These are phyloP conservation scores for Ambrosiella xylebori DNA, from an alignment of 2,329 filamentous ascomycete species.

Conservation along the genomic window DNA sequence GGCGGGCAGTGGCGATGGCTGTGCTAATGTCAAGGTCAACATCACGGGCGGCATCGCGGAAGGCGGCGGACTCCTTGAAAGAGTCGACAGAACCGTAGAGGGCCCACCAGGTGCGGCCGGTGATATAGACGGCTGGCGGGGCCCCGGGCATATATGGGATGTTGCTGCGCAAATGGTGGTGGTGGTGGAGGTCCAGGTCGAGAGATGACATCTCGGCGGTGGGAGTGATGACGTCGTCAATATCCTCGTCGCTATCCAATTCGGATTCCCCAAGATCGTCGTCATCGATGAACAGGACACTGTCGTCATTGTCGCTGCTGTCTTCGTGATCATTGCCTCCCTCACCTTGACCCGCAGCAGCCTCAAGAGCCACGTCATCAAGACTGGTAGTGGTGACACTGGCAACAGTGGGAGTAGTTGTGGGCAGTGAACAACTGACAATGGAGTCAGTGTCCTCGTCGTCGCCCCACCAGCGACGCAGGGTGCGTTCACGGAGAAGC, in stretches of 20 bases:
- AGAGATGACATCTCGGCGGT: not conserved
- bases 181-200: not conserved
- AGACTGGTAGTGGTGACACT: not conserved
- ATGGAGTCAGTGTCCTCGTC: not conserved
- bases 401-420: not conserved
- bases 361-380: not conserved
- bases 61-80: slow-evolving; percentile 5
- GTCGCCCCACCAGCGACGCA: not conserved
- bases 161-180: not conserved
- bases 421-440: not conserved
- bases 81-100: slow-evolving; percentile 8
- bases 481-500: not conserved
- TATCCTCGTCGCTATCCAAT: not conserved
- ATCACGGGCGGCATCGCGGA: slow-evolving; percentile 7
- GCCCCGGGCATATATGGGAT: not conserved
- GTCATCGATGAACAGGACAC: no score
- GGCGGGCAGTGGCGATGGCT: slow-evolving; percentile 7
- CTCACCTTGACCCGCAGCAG: not conserved
- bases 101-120: slow-evolving; percentile 8
- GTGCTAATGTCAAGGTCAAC: slow-evolving; percentile 6
- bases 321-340: no score
- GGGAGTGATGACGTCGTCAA: not conserved
- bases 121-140: slow-evolving; percentile 4
- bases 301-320: no score
- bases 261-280: not conserved